phyloP scores from a whole-genome alignment of 345 rosid species.

The Moricandia moricandioides region DNA sequence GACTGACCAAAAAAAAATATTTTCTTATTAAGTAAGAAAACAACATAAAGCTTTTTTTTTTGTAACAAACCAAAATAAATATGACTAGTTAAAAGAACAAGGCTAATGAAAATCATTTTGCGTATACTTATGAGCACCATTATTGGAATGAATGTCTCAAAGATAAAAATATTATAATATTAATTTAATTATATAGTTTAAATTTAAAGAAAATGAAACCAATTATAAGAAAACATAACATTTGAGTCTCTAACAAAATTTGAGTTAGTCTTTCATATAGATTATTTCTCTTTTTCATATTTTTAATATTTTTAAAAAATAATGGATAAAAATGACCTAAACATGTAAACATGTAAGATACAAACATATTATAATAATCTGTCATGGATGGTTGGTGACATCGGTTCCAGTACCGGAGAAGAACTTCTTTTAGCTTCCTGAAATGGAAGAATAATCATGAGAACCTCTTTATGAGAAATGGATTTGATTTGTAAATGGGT shows the following conservation, averaged over 20 bases:
- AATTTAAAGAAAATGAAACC: no score
- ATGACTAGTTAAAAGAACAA: background rate
- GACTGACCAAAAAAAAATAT: background rate
- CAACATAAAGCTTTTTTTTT: background rate
- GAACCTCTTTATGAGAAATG: background rate
- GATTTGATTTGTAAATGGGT: background rate
- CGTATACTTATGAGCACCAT: background rate
- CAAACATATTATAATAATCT: no score
- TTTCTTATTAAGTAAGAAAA: background rate
- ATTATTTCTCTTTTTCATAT: no score
- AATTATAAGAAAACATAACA: no score
- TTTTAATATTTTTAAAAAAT: no score
- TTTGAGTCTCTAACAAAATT: background rate
- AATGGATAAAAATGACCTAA: no score
- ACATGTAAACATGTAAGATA: no score
- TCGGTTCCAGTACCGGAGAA: conserved; percentile 54
- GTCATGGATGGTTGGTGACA: conserved; percentile 54
- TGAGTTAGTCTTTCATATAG: background rate
- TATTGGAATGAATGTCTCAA: background rate
- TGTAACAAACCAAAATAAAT: background rate
- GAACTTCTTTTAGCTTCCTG: conserved; percentile 50
- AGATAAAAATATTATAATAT: no score
- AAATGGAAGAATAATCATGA: conserved; percentile 32
- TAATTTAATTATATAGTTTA: no score
- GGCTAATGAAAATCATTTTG: background rate